Evolutionary conservation across 352 stramenopile genomes (phyloP).

Genomic region (Aphanomyces stellatus): DNA sequence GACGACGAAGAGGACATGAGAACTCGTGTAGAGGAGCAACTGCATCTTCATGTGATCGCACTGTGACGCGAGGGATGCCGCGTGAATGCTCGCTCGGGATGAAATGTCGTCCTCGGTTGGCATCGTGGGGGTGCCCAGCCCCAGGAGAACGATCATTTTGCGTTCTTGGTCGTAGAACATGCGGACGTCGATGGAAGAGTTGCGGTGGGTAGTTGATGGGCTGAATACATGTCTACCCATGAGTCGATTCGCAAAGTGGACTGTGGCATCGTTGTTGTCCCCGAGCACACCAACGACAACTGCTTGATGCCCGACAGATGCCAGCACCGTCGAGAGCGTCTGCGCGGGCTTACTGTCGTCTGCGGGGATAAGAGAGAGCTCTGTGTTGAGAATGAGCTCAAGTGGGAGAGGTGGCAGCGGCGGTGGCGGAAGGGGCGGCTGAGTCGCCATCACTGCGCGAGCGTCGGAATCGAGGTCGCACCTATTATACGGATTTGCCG

Average conservation of each 20-base stretch:
- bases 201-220: background rate
- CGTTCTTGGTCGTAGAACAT: conserved; percentile 2
- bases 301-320: background rate
- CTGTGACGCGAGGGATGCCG: background rate
- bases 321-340: background rate
- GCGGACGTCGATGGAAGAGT: background rate
- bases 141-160: conserved; percentile 1
- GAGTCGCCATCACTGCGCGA: background rate
- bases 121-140: background rate
- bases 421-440: background rate
- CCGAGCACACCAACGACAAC: conserved; percentile 11
- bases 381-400: conserved; percentile 1
- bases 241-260: conserved; percentile 5
- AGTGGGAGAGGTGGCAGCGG: conserved; percentile 7
- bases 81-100: no score
- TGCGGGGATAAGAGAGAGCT: background rate
- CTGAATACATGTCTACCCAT: background rate
- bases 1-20: conserved; percentile 6
- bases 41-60: background rate
- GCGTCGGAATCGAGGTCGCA: background rate
- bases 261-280: background rate
- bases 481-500: background rate
- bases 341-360: background rate
- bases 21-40: conserved; percentile 8
- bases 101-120: background rate